These are phyloP conservation scores for Blepharisma stoltei DNA, from an alignment of 73 alveolate species.

Conservation along the genomic window DNA sequence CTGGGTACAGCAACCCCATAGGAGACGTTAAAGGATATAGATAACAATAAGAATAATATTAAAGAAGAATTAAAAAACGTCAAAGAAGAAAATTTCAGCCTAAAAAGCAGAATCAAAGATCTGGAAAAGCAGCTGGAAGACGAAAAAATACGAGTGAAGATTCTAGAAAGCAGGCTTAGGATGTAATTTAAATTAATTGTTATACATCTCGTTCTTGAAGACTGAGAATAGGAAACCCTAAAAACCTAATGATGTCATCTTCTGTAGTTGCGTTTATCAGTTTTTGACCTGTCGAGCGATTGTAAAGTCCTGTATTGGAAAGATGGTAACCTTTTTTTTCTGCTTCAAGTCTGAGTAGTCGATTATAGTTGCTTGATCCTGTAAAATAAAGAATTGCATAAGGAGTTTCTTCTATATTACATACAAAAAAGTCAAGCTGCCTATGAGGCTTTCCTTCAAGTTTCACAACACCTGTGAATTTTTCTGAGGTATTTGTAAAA, in stretches of 20 bases:
- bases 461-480: constrained; percentile 77
- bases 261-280: constrained; percentile 72
- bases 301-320: constrained; percentile 57
- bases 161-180: no score
- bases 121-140: no score
- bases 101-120: no score
- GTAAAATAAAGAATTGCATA: constrained; percentile 92
- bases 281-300: constrained; percentile 56
- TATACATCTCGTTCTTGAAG: constrained; percentile 91
- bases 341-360: constrained; percentile 87
- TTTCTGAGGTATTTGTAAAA: constrained; percentile 48
- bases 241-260: constrained; percentile 78
- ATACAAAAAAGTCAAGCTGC: constrained; percentile 72
- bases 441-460: constrained; percentile 46
- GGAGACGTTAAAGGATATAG: no score
- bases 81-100: no score
- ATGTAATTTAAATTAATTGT: constrained; percentile 7
- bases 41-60: no score
- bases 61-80: no score
- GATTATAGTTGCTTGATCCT: constrained; percentile 90
- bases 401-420: constrained; percentile 59
- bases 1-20: no score
- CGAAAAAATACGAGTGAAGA: no score
- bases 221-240: constrained; percentile 68
- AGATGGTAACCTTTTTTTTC: constrained; percentile 76